phyloP scores from a whole-genome alignment of 2,329 filamentous ascomycete species.

The Monilinia laxa region DNA sequence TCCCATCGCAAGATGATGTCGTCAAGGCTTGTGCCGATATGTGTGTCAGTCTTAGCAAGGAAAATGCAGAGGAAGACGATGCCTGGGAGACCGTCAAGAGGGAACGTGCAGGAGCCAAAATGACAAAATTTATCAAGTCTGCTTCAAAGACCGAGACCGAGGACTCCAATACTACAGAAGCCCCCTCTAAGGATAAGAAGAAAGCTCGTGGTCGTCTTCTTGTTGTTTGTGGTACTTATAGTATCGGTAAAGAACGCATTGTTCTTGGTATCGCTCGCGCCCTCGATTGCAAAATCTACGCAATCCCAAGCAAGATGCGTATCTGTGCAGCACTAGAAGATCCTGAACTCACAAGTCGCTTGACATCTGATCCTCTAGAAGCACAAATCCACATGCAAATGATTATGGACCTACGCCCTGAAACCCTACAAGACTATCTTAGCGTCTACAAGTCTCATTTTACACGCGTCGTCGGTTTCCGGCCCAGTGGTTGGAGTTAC shows the following conservation, averaged over 20 bases:
- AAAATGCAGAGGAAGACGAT: conserved; percentile 57
- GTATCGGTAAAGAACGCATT: conserved; percentile 95
- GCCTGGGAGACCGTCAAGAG: conserved; percentile 57
- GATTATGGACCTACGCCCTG: conserved; percentile 87
- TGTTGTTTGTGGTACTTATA: conserved; percentile 94
- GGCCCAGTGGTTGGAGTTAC: conserved; percentile 94
- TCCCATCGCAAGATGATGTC: conserved; percentile 85
- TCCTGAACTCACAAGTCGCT: conserved; percentile 69
- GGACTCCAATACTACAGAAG: conserved; percentile 33
- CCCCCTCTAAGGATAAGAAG: conserved; percentile 21
- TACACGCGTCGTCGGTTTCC: conserved; percentile 82
- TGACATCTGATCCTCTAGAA: conserved; percentile 77
- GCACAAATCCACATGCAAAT: conserved; percentile 98
- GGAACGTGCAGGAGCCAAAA: conserved; percentile 55
- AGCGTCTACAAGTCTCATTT: conserved; percentile 78
- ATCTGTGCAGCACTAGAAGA: conserved; percentile 86
- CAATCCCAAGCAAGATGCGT: conserved; percentile 75
- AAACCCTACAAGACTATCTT: conserved; percentile 88
- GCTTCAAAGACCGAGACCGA: conserved; percentile 33
- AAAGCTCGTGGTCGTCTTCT: conserved; percentile 67
- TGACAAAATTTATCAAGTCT: conserved; percentile 59
- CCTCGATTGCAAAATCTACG: conserved; percentile 84
- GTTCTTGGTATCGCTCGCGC: conserved; percentile 89
- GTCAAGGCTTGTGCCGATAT: conserved; percentile 84
- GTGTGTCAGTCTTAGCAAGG: conserved; percentile 73